These are phyloP conservation scores for Yamadazyma songkhlaensis DNA, from an alignment of 1,139 yeast genomes.

Conservation along the genomic window DNA sequence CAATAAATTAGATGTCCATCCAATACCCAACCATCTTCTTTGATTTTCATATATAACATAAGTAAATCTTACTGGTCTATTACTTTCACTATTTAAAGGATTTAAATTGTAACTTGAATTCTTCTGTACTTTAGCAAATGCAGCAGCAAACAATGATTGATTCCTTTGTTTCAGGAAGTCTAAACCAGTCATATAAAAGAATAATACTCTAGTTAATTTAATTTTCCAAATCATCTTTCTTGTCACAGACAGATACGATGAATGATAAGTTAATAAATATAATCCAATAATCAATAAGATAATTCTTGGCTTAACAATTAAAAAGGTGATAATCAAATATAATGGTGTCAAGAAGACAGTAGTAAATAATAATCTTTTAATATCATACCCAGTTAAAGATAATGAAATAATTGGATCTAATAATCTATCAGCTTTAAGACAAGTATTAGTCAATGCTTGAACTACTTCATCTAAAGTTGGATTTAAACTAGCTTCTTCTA, in stretches of 20 bases:
- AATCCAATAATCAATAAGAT: conserved; percentile 60
- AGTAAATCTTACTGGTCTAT: conserved; percentile 78
- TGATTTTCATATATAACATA: conserved; percentile 95
- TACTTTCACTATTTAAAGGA: conserved; percentile 17
- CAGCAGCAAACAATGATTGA: conserved; percentile 51
- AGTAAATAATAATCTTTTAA: conserved; percentile 76
- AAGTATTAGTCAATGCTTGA: conserved; percentile 72
- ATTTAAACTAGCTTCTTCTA: conserved; percentile 55
- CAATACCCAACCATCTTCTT: conserved; percentile 96
- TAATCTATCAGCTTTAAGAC: conserved; percentile 73
- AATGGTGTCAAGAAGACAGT: conserved; percentile 83
- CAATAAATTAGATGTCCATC: conserved; percentile 91
- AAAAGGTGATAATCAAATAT: conserved; percentile 65
- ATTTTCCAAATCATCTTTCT: conserved; percentile 84
- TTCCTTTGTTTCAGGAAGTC: conserved; percentile 64
- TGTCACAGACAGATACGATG: conserved; percentile 77
- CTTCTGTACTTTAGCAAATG: conserved; percentile 59
- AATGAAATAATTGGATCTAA: conserved; percentile 73
- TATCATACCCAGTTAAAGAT: conserved; percentile 71
- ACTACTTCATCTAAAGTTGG: conserved; percentile 90
- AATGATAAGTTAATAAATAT: conserved; percentile 76
- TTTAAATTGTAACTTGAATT: conserved; percentile 33
- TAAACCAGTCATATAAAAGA: conserved; percentile 83
- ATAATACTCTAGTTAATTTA: conserved; percentile 61
- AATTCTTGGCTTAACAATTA: conserved; percentile 70